Conservation (phyloP, 2,329 filamentous ascomycete genomes). For the Penicillium sp. region DNA sequence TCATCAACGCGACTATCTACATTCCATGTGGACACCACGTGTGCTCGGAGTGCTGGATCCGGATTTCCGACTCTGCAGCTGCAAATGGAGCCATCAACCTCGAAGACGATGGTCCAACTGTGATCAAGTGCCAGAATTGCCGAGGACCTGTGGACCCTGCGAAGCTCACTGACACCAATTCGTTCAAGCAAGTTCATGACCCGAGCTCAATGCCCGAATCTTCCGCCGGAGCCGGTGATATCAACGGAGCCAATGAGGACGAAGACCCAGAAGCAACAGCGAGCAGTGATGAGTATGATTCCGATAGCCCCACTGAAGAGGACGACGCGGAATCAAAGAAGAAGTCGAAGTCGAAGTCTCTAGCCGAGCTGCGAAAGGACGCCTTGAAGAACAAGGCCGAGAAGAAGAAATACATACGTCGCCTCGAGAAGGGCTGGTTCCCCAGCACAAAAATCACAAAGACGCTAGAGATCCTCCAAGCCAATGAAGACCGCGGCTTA, state of each 20-base stretch:
- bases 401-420: constrained; percentile 66
- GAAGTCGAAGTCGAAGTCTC: constrained; percentile 51
- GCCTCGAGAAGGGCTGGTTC: constrained; percentile 65
- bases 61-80: constrained; percentile 58
- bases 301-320: constrained; percentile 33
- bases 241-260: constrained; percentile 33
- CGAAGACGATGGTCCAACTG: constrained; percentile 53
- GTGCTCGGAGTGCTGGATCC: constrained; percentile 73
- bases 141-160: constrained; percentile 63
- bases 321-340: constrained; percentile 30
- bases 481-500: constrained; percentile 47
- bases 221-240: constrained; percentile 31
- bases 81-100: constrained; percentile 38
- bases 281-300: constrained; percentile 20
- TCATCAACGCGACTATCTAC: constrained; percentile 72
- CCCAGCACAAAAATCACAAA: constrained; percentile 73
- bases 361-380: constrained; percentile 66
- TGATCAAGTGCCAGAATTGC: constrained; percentile 72
- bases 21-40: constrained; percentile 79
- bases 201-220: constrained; percentile 43
- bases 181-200: constrained; percentile 72
- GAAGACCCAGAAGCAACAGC: constrained; percentile 32
- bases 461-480: constrained; percentile 61
- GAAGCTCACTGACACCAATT: constrained; percentile 68
- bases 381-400: constrained; percentile 62